Evolutionary conservation across 164 flowering plant genomes (phyloP), one percentile per base, ranked within the genome.

Genomic region (Tetrastigma voinierianum): DNA sequence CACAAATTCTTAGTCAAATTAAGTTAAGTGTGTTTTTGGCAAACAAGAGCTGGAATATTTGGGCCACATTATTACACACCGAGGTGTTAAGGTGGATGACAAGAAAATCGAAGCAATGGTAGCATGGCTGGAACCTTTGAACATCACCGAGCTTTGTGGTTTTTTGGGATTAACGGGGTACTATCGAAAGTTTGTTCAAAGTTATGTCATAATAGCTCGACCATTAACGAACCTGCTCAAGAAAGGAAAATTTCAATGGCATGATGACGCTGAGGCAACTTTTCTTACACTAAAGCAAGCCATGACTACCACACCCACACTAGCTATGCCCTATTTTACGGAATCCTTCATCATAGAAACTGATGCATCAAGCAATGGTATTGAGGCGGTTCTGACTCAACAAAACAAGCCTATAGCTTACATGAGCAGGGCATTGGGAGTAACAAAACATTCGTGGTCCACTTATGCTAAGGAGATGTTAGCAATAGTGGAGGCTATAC

Each of bases 1-100:
- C n/a, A n/a, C n/a, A 40, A 73, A 68, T 51, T 17, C 25, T 24
- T 9, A 64, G 0, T 64, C 64, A 16, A 46, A n/a, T n/a, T n/a
- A n/a, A n/a, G n/a, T n/a, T n/a, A 63, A 63, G 14, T 63, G 66
- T 14, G 1, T 1, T 2, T 63, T 63, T 16, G 55, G 10, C 4
- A 14, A 12, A 0, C 13, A n/a, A 1, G 1, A 17, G 14, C 1
- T 62, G 2, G n/a, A 24, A 1, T 62, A 23, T 21, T 21, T 62
- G 9, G 44, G 55, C 1, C 66, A 62, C 15, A 1, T 20, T 17
- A 49, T 62, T 10, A 45, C 1, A 1, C 2, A 14, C 2, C n/a
- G n/a, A n/a, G 53, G 57, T 10, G 43, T 63, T 2, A 13, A 1
- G 1, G 43, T 32, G 1, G 66, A 63, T 9, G 56, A 18, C 1